phyloP scores from a whole-genome alignment of 345 rosid genomes.

The Luvunga scandens region DNA sequence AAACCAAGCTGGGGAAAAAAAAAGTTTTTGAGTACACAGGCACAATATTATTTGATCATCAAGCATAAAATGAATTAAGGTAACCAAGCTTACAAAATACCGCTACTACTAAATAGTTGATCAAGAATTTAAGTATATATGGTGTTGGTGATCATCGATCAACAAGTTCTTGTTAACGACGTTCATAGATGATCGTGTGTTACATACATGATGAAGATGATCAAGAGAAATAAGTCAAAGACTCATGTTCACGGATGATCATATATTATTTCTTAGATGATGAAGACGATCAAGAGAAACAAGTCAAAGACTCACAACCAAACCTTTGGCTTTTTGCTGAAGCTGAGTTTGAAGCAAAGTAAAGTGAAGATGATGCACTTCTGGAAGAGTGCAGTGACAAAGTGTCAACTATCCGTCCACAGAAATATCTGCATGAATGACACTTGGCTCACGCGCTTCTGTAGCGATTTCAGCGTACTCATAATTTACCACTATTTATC shows the following conservation, averaged over 20 bases:
- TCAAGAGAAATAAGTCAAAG: background rate
- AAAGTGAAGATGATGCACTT: background rate
- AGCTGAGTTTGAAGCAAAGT: background rate
- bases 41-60: background rate
- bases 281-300: background rate
- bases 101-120: background rate
- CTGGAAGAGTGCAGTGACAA: background rate
- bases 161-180: background rate
- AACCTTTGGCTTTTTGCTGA: background rate
- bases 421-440: background rate
- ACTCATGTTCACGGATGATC: background rate
- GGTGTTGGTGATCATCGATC: background rate
- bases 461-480: background rate
- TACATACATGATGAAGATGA: background rate
- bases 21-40: background rate
- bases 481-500: too few relatives aligned
- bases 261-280: background rate
- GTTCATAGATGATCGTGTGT: background rate
- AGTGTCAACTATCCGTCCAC: background rate
- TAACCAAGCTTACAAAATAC: background rate
- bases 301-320: background rate
- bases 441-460: background rate
- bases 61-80: background rate
- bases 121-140: background rate
- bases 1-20: background rate